Base-by-base conservation (phyloP, 2,329 filamentous ascomycete genomes). In the Penicillium aurantiogriseum region DNA sequence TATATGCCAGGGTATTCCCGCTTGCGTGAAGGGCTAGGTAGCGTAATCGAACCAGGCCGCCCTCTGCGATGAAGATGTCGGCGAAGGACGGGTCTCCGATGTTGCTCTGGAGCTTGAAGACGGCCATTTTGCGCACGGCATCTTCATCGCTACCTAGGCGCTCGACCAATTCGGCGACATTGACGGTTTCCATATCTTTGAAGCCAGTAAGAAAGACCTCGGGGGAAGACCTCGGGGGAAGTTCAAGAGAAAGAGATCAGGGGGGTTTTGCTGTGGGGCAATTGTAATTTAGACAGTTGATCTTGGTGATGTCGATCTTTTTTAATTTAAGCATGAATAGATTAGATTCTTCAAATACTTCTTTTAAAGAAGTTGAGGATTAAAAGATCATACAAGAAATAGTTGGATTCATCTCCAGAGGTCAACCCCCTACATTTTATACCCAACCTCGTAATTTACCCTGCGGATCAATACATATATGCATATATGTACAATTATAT, bases 51-150 rank as follows among this genome's bases (percentile, higher is more conserved):
- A 87, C 83, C 63, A 97, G 82, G 4, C 94, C 94, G 56, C 92
- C 92, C 49, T 92, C 90, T 51, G 89, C 87, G 61, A 97, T 96
- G 79, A 99, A 99, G 67, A 95, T 87, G 74, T 97, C 94, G 69
- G 94, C 94, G 74, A 97, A 97, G 50, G 92, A 89, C 27, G 93
- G 93, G 77, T 99, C 94, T 72, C 92, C 93, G 76, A 99, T 96
- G 61, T 91, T 92, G 63, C 85, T 88, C 77, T 99, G 94, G 64
- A 99, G 86, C 79, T 97, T 97, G 84, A 99, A 99, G 60, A 95
- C 94, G 59, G 94, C 94, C 91, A 97, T 97, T 77, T 99, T 99
- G 71, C 92, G 91, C 66, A 91, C 88, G 56, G 91, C 92, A 81
- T 99, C 94, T 77, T 96, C 84, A 56, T 85, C 82, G 65, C 83